Base-by-base conservation (phyloP, 345 rosid genomes). In the Camelina hispida region DNA sequence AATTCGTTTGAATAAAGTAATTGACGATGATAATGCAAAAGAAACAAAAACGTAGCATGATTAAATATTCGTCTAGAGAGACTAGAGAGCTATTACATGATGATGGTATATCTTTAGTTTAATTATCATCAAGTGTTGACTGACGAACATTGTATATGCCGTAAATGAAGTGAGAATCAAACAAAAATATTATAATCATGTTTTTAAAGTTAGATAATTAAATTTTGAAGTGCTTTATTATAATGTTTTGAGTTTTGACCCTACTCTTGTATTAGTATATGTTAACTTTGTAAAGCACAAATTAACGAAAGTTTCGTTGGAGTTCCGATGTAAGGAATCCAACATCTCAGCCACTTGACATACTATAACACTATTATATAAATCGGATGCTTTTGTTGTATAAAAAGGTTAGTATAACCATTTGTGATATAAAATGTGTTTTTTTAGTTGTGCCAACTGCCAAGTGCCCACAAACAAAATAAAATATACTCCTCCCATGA, bases 241-340 rank as follows among this genome's bases (percentile, higher is more conserved):
- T 25, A 55, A 55, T 63, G 65, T 76, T 14, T 69, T 77, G 60
- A 77, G 65, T 76, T 14, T 69, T 77, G 60, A 77, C 71, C 69
- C 60, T 56, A 25, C 10, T 37, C 17, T 9, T 34, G 0, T 34
- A 34, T 34, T 34, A 32, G 1, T n/a, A 16, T n/a, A 43, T 28
- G 30, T 28, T 28, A 28, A 28, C 30, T 28, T 28, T 28, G 14
- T 13, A 43, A 17, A 54, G 46, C 59, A 63, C 76, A 62, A 46
- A 37, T 35, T 20, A 71, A 30, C 60, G 76, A 71, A 77, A 71
- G 80, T 32, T 65, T 71, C 3, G 67, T 71, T 71, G 76, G 77
- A 78, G 67, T 78, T 66, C 68, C 72, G 14, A 78, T 65, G 72
- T 65, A 77, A 66, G 73, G 68, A 71, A 78, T 78, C 77, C 81